Conservation (phyloP, 768 basidiomycete species). For the Podaxis sp. region DNA sequence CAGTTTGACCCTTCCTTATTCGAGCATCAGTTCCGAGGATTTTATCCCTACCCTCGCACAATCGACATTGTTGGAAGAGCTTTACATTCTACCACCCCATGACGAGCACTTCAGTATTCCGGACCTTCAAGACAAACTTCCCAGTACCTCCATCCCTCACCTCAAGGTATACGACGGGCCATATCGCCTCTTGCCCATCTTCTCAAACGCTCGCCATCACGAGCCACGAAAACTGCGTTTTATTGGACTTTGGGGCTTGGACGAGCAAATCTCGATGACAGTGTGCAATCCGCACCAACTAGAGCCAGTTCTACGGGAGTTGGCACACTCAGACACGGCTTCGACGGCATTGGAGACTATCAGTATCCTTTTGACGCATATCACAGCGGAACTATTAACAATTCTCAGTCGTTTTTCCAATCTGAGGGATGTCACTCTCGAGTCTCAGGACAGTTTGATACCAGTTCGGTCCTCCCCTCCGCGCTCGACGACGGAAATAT, state of each 20-base stretch:
- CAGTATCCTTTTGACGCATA: constrained; percentile 20
- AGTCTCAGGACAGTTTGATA: constrained; percentile 22
- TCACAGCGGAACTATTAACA: constrained; percentile 16
- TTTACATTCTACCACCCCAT: constrained; percentile 30
- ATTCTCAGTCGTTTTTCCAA: constrained; percentile 17
- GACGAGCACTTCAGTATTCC: constrained; percentile 22
- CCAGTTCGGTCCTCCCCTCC: constrained; percentile 17
- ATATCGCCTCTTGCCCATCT: constrained; percentile 20
- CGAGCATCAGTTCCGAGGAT: constrained; percentile 15
- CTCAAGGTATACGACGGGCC: constrained; percentile 30
- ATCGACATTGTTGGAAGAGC: constrained; percentile 19
- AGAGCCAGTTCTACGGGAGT: constrained; percentile 15
- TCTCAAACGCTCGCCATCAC: constrained; percentile 16
- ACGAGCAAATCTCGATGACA: constrained; percentile 20
- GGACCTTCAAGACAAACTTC: constrained; percentile 14
- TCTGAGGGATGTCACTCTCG: constrained; percentile 18
- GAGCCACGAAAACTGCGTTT: constrained; percentile 20
- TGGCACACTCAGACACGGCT: constrained; percentile 19
- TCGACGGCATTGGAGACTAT: constrained; percentile 21
- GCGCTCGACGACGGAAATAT: constrained; percentile 13
- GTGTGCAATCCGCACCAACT: constrained; percentile 23
- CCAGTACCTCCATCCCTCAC: constrained; percentile 20
- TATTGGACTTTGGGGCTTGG: constrained; percentile 28
- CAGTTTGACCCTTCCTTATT: constrained; percentile 15
- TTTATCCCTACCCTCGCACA: constrained; percentile 4